Evolutionary conservation across 2,329 filamentous ascomycete genomes (phyloP).

Genomic region (Nemania bipapillata): DNA sequence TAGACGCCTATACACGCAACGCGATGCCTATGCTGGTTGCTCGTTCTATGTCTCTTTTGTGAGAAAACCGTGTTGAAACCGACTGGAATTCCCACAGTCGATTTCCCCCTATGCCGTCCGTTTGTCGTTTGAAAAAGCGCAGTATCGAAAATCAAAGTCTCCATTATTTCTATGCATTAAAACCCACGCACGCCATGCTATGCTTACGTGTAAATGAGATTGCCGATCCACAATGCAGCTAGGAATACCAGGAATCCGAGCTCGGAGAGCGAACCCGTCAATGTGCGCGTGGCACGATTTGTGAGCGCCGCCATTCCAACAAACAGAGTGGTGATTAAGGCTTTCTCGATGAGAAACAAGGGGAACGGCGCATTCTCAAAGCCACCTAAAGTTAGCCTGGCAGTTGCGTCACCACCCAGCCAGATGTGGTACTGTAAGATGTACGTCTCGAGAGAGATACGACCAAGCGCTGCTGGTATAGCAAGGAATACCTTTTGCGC

Average conservation of each 20-base stretch:
- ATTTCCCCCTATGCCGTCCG: slow-evolving; percentile 37
- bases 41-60: slow-evolving; percentile 38
- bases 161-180: slow-evolving; percentile 42
- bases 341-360: slow-evolving; percentile 42
- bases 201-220: slow-evolving; percentile 44
- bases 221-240: slow-evolving; percentile 42
- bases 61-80: slow-evolving; percentile 36
- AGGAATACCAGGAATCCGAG: slow-evolving; percentile 38
- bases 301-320: slow-evolving; percentile 43
- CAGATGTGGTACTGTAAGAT: slow-evolving; percentile 71
- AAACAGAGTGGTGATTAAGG: slow-evolving; percentile 46
- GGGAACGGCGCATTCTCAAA: slow-evolving; percentile 37
- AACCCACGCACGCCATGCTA: slow-evolving; percentile 37
- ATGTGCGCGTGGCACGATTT: slow-evolving; percentile 42
- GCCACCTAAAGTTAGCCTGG: slow-evolving; percentile 55
- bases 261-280: slow-evolving; percentile 38
- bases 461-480: slow-evolving; percentile 65
- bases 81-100: slow-evolving; percentile 43
- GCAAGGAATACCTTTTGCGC: slow-evolving; percentile 58
- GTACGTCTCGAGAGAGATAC: slow-evolving; percentile 68
- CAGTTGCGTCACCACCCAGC: slow-evolving; percentile 68
- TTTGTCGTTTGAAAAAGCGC: slow-evolving; percentile 34
- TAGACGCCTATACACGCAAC: slow-evolving; percentile 34
- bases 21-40: slow-evolving; percentile 34
- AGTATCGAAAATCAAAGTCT: slow-evolving; percentile 38